phyloP scores from a whole-genome alignment of 371 early-diverging fungal genomes.

The Apophysomyces variabilis region DNA sequence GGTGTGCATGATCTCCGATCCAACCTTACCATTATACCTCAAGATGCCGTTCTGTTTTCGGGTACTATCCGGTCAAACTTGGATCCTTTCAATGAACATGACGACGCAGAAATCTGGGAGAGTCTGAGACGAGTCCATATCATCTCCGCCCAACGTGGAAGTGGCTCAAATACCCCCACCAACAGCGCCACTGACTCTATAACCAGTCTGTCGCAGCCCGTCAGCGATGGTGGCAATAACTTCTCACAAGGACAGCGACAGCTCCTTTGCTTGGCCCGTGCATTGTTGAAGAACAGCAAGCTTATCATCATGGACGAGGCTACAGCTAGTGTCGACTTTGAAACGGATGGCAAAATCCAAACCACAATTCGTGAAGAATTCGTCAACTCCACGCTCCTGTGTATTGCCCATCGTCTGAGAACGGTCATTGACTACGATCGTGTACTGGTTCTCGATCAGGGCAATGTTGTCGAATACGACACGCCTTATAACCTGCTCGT shows the following conservation, averaged over 20 bases:
- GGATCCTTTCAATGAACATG: constrained; percentile 69
- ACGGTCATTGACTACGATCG: constrained; percentile 81
- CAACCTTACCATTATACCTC: constrained; percentile 79
- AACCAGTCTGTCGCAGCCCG: constrained; percentile 39
- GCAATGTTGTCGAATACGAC: constrained; percentile 73
- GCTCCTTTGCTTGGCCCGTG: constrained; percentile 75
- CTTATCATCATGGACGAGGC: constrained; percentile 60
- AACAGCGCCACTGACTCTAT: neutral
- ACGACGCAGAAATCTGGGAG: constrained; percentile 76
- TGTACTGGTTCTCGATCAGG: constrained; percentile 77
- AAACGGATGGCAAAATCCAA: constrained; percentile 58
- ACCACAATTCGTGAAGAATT: constrained; percentile 64
- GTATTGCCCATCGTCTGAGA: constrained; percentile 66
- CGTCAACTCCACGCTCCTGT: constrained; percentile 43
- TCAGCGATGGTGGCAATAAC: constrained; percentile 66
- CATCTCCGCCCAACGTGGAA: neutral
- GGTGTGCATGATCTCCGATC: constrained; percentile 75
- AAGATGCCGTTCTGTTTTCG: constrained; percentile 85
- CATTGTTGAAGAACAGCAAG: constrained; percentile 58
- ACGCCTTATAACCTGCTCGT: constrained; percentile 54
- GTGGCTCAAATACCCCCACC: neutral
- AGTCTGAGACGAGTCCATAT: constrained; percentile 61
- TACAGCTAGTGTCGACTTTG: constrained; percentile 68
- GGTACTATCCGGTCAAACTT: constrained; percentile 75
- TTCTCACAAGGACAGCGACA: constrained; percentile 81